A percentile compares a stretch with the other conserved stretches of the same genome.
Conservation (phyloP, 2,329 filamentous ascomycete species). For the Pseudocercospora macadamiae region DNA sequence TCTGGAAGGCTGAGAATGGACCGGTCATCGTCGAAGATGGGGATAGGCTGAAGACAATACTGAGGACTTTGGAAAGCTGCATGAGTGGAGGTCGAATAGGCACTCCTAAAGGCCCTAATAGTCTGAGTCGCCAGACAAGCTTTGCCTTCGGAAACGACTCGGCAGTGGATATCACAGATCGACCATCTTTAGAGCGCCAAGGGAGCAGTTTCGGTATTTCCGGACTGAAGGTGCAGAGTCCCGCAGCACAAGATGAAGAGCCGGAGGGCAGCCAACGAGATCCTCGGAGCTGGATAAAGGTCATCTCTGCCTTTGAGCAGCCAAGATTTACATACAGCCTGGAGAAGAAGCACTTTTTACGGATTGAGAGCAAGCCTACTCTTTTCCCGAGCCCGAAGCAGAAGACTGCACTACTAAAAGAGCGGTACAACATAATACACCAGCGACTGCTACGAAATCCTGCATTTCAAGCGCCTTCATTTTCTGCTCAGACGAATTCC, state of each 20-base stretch:
- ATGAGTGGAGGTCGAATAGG: constrained; percentile 82
- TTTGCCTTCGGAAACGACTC: constrained; percentile 60
- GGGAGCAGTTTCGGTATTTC: constrained; percentile 66
- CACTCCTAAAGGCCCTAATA: constrained; percentile 49
- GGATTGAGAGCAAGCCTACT: constrained; percentile 46
- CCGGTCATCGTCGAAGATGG: constrained; percentile 87
- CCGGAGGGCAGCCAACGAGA: constrained; percentile 62
- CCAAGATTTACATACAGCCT: constrained; percentile 77
- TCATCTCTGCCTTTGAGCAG: constrained; percentile 83
- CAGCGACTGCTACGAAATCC: constrained; percentile 91
- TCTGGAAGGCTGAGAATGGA: constrained; percentile 88
- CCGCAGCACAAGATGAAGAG: constrained; percentile 49
- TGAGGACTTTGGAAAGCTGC: constrained; percentile 81
- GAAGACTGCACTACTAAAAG: constrained; percentile 84
- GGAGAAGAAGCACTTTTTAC: constrained; percentile 87
- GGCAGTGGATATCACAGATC: constrained; percentile 25
- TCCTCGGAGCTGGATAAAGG: constrained; percentile 78
- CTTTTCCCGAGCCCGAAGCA: constrained; percentile 73
- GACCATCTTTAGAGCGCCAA: constrained; percentile 54
- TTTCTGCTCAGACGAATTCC: constrained; percentile 56
- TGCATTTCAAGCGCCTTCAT: constrained; percentile 81
- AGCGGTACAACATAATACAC: constrained; percentile 89
- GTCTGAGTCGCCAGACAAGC: constrained; percentile 65
- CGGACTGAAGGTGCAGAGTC: constrained; percentile 50
- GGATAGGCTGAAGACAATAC: constrained; percentile 73